A percentile compares a stretch with the other conserved stretches of the same genome.
phyloP scores from a whole-genome alignment of 257 asterid species.

The Solanum phureja region DNA sequence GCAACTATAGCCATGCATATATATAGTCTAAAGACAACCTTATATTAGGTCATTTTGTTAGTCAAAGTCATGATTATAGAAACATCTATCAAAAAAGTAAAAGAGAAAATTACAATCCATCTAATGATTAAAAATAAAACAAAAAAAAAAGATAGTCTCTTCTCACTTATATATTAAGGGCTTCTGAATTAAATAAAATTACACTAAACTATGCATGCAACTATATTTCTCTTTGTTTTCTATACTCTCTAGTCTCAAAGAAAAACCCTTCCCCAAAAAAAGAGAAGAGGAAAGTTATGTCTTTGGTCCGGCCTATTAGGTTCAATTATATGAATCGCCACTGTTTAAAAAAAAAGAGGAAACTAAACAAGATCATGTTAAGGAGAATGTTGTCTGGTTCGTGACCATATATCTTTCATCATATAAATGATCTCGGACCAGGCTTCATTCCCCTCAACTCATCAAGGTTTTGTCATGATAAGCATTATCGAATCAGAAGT shows the following conservation, averaged over 20 bases:
- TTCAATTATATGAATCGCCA: background rate
- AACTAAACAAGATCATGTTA: background rate
- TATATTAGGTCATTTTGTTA: background rate
- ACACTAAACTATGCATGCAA: background rate
- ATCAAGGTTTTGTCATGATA: background rate
- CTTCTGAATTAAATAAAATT: background rate
- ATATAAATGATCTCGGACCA: slow-evolving; percentile 1
- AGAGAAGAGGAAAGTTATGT: background rate
- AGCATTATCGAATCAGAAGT: background rate
- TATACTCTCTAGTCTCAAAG: background rate
- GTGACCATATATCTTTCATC: background rate
- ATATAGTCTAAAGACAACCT: background rate
- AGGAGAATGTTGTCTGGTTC: slow-evolving; percentile 4
- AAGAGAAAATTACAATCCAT: background rate
- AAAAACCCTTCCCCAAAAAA: background rate
- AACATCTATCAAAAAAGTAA: background rate
- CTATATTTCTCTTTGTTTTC: background rate
- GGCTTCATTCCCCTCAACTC: slow-evolving; percentile 2
- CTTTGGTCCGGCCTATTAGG: background rate
- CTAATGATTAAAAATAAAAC: background rate
- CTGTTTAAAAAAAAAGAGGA: too few species aligned
- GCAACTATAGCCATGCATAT: background rate
- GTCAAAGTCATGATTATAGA: background rate
- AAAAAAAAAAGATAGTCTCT: background rate
- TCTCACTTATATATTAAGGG: background rate